Conservation (phyloP, 2,329 filamentous ascomycete species). For the Venturia pyrina region DNA sequence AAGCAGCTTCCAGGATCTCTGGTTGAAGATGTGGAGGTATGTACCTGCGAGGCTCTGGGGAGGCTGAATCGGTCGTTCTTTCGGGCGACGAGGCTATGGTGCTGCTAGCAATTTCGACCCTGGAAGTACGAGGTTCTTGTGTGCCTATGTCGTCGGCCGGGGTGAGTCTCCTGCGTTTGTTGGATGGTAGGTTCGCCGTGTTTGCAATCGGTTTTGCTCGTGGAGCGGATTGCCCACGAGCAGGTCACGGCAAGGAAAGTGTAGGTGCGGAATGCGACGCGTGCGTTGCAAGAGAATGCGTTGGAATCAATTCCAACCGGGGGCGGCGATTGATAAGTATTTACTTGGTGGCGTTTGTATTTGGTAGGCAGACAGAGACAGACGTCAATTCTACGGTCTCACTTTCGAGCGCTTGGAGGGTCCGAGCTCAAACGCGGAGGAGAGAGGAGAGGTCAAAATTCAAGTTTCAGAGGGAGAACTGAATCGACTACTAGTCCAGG, state of each 20-base stretch:
- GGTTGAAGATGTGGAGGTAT: slow-evolving; percentile 47
- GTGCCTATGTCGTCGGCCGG: slow-evolving; percentile 4
- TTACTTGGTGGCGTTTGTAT: not conserved
- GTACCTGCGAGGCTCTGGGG: slow-evolving; percentile 35
- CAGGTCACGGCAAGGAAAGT: not conserved
- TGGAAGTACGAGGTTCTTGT: not conserved
- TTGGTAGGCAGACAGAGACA: not conserved
- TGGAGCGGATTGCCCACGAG: slow-evolving; percentile 4
- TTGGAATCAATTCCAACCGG: not conserved
- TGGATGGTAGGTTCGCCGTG: slow-evolving; percentile 7
- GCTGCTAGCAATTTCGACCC: not conserved
- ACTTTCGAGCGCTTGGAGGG: too few species aligned
- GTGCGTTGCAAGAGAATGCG: not conserved
- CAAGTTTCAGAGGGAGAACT: not conserved
- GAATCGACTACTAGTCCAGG: not conserved
- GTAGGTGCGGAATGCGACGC: not conserved
- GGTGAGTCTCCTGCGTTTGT: slow-evolving; percentile 9
- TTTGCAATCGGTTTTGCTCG: slow-evolving; percentile 6
- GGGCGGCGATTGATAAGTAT: not conserved
- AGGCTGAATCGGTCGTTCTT: slow-evolving; percentile 24
- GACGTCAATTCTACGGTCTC: not conserved
- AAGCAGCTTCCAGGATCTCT: slow-evolving; percentile 29
- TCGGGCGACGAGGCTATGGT: slow-evolving; percentile 13
- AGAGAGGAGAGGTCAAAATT: not conserved
- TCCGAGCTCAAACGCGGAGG: not conserved